Evolutionary conservation across 2,329 filamentous ascomycete species (phyloP).

Genomic region (Calonectria hongkongensis): DNA sequence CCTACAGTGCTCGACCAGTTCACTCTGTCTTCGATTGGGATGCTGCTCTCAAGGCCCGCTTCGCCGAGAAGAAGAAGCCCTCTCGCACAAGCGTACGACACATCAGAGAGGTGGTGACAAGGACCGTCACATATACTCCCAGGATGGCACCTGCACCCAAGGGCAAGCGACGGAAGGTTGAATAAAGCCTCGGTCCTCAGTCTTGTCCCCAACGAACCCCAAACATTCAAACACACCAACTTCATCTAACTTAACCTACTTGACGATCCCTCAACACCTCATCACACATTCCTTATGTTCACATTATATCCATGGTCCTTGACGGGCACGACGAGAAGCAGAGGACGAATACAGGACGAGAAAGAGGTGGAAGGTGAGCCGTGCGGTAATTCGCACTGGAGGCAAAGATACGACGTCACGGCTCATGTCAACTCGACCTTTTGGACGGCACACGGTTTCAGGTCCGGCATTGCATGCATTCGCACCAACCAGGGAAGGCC

Average conservation of each 20-base stretch:
- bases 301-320: constrained; percentile 45
- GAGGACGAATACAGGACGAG: constrained; percentile 40
- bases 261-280: constrained; percentile 50
- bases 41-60: constrained; percentile 79
- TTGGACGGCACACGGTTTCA: constrained; percentile 32
- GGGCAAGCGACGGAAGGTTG: constrained; percentile 89
- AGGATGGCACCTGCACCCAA: constrained; percentile 92
- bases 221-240: constrained; percentile 34
- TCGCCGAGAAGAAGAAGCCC: constrained; percentile 76
- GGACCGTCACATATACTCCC: constrained; percentile 93
- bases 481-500: constrained; percentile 39
- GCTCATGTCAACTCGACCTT: constrained; percentile 26
- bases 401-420: constrained; percentile 36
- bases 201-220: constrained; percentile 35
- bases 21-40: constrained; percentile 88
- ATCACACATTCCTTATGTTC: constrained; percentile 54
- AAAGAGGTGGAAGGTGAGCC: constrained; percentile 36
- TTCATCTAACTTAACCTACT: constrained; percentile 32
- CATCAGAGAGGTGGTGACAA: constrained; percentile 93
- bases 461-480: constrained; percentile 34
- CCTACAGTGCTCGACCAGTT: constrained; percentile 80
- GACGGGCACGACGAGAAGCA: constrained; percentile 46
- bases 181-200: constrained; percentile 56
- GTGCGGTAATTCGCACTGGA: constrained; percentile 42
- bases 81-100: constrained; percentile 79